Base-by-base conservation (phyloP, 441 rosid genomes). In the Cnidoscolus chayamansa region DNA sequence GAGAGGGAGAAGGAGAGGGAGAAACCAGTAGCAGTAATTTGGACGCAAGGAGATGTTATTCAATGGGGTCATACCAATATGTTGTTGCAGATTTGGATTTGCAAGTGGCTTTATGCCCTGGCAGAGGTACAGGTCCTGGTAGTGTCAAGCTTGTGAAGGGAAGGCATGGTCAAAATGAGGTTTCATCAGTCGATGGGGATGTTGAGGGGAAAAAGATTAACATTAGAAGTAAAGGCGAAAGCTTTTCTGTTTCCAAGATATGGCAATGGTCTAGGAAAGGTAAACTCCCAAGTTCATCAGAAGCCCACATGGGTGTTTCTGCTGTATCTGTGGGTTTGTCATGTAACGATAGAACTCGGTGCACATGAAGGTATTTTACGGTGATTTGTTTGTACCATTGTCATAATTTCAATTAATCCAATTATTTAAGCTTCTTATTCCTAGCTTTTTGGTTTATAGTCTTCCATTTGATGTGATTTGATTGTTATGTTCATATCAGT, bases 11-110 rank as follows among this genome's bases (percentile, higher is more conserved):
- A 62, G 78, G 57, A 81, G 87, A 58, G 67, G 79, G 75, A 50
- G 85, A 83, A 48, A 77, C 70, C 2, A 84, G 86, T 60, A 77
- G 82, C 35, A 73, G 82, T 59, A 66, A 71, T 48, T 67, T 85
- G 76, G 89, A 84, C 77, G 76, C 81, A 43, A 84, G 97, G 70
- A 87, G 92, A 75, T 90, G 97, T 72, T 89, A 77, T 65, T 90
- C 92, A 37, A 89, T 89, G 97, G 97, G 92, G 2, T 81, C 89
- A 17, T 87, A 75, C 72, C 89, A 87, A 74, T 90, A 89, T 72
- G 84, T 87, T 49, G 90, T 83, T 50, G 82, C 89, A 74, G 95
- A 88, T 62, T 86, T 85, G 65, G 88, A 90, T 43, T 80, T 90
- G 61, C 88, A 86, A 16, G 88, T 88, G 60, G 76, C 90, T 45